Evolutionary conservation across 1,284 basidiomycete species (phyloP).

Genomic region (Malassezia caprae): DNA sequence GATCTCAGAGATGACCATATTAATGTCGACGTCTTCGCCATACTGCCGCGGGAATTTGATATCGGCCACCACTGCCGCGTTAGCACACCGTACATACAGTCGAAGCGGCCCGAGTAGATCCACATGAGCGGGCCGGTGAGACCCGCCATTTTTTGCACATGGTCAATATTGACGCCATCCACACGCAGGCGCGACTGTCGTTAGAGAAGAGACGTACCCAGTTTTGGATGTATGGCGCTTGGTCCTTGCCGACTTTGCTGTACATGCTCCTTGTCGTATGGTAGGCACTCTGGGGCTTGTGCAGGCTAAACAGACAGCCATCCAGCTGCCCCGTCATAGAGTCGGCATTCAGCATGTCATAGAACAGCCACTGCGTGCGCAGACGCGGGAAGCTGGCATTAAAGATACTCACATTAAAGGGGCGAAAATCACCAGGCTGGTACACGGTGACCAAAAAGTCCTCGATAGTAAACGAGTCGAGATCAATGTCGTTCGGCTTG

Average conservation of each 20-base stretch:
- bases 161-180: slow-evolving; percentile 93
- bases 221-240: slow-evolving; percentile 59
- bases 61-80: slow-evolving; percentile 66
- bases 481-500: slow-evolving; percentile 76
- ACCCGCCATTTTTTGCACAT: slow-evolving; percentile 73
- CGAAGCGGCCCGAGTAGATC: slow-evolving; percentile 91
- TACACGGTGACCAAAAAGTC: slow-evolving; percentile 90
- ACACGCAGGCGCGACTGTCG: slow-evolving; percentile 75
- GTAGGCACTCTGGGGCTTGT: slow-evolving; percentile 91
- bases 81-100: slow-evolving; percentile 48
- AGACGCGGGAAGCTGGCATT: slow-evolving; percentile 76
- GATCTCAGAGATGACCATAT: slow-evolving; percentile 75
- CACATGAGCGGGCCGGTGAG: slow-evolving; percentile 75
- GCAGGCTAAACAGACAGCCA: slow-evolving; percentile 91
- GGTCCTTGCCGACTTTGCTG: slow-evolving; percentile 8
- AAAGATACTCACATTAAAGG: slow-evolving; percentile 83
- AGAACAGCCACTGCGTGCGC: slow-evolving; percentile 89
- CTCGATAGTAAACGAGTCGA: slow-evolving; percentile 77
- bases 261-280: slow-evolving; percentile 56
- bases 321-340: slow-evolving; percentile 94
- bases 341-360: slow-evolving; percentile 70
- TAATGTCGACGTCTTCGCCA: slow-evolving; percentile 62
- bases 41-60: slow-evolving; percentile 87
- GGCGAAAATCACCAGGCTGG: slow-evolving; percentile 82
- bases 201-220: slow-evolving; percentile 58